Percentiles rank a stretch among this genome's conserved stretches.
Evolutionary conservation across 2,329 filamentous ascomycete genomes (phyloP).

Genomic region (Sclerotinia borealis): DNA sequence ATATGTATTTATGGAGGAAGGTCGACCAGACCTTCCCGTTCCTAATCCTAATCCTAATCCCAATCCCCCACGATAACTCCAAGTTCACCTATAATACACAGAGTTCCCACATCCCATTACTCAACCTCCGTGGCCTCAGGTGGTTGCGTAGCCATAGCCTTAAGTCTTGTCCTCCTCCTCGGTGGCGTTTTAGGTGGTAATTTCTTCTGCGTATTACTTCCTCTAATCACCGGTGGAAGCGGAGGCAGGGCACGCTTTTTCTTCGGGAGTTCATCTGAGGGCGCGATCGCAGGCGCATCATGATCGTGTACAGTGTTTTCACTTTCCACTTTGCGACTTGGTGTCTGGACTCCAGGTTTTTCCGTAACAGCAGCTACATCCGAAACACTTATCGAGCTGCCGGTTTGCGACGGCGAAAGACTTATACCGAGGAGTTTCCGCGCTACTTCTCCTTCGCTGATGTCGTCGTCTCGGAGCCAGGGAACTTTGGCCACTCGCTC

Average conservation of each 20-base stretch:
- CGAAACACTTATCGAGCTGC: conserved; percentile 67
- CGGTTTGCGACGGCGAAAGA: conserved; percentile 56
- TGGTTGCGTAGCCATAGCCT: conserved; percentile 15
- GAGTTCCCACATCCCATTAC: neutral
- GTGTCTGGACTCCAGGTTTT: conserved; percentile 76
- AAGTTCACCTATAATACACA: neutral
- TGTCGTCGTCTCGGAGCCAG: conserved; percentile 52
- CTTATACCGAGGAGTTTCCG: conserved; percentile 65
- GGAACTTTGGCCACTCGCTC: conserved; percentile 67
- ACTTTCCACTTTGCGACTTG: conserved; percentile 51
- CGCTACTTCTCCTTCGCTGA: conserved; percentile 42
- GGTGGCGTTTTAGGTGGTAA: conserved; percentile 32
- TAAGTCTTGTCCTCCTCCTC: conserved; percentile 30
- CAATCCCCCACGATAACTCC: conserved; percentile 2
- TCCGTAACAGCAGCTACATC: conserved; percentile 76
- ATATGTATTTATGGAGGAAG: neutral
- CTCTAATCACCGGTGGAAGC: conserved; percentile 21
- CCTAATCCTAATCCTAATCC: neutral
- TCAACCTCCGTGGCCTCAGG: conserved; percentile 9
- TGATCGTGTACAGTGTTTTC: conserved; percentile 27
- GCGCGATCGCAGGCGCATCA: conserved; percentile 14
- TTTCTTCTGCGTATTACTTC: conserved; percentile 28
- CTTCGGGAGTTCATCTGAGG: conserved; percentile 15
- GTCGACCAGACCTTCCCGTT: neutral
- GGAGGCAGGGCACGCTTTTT: conserved; percentile 26